Evolutionary conservation across 148 eudicot genomes (phyloP).

Genomic region (Cornus suecica): DNA sequence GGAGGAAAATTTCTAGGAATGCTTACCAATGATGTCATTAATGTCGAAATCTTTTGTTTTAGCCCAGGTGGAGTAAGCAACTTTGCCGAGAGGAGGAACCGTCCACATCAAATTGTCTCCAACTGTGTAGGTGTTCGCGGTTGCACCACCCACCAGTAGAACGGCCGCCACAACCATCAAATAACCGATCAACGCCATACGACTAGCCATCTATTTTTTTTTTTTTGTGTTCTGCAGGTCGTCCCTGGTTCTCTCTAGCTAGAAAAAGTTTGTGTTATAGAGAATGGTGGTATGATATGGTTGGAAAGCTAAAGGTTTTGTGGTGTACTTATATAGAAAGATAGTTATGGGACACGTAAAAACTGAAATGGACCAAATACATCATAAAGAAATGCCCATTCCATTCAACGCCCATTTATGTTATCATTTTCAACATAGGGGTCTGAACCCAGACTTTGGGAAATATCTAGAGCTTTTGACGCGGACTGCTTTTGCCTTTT

Average conservation of each 20-base stretch:
- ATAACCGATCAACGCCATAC: not conserved
- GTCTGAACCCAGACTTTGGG: no score
- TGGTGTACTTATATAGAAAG: no score
- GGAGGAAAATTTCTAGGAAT: not conserved
- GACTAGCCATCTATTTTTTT: not conserved
- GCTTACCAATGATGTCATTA: slow-evolving; percentile 8
- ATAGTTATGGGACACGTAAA: no score
- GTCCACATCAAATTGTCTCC: slow-evolving; percentile 23
- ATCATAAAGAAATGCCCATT: no score
- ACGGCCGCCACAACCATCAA: not conserved
- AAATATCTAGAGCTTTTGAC: no score
- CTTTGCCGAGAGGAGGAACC: slow-evolving; percentile 21
- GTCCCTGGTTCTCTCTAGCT: not conserved
- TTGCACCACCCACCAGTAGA: not conserved
- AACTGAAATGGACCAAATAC: no score
- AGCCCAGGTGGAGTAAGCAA: slow-evolving; percentile 25
- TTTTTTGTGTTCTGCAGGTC: not conserved
- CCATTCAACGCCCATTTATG: no score
- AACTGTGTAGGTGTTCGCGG: not conserved
- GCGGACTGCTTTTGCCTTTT: no score
- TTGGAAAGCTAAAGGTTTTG: no score
- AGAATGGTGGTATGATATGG: no score
- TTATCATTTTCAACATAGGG: no score
- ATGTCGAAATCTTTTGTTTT: not conserved
- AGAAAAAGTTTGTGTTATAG: no score